Evolutionary conservation across 2,329 filamentous ascomycete genomes (phyloP).

Genomic region (Ceratocystis ficicola): DNA sequence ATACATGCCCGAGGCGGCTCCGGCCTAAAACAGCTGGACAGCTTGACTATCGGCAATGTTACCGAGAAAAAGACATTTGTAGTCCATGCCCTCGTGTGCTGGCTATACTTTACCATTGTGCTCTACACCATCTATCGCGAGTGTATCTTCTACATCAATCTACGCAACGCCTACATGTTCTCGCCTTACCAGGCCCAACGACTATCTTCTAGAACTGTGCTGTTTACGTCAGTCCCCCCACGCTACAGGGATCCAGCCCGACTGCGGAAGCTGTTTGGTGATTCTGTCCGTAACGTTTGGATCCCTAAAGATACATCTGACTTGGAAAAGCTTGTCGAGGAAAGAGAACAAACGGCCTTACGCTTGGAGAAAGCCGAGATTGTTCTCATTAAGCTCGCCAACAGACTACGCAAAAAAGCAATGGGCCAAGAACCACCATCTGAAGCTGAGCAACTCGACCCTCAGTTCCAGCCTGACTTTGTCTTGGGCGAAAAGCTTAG

Average conservation of each 20-base stretch:
- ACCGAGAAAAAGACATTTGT: constrained; percentile 56
- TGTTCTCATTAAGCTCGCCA: constrained; percentile 62
- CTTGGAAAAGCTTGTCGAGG: constrained; percentile 63
- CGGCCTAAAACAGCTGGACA: constrained; percentile 48
- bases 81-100: constrained; percentile 69
- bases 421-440: constrained; percentile 13
- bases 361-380: constrained; percentile 77
- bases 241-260: constrained; percentile 63
- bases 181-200: constrained; percentile 71
- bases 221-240: constrained; percentile 78
- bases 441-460: constrained; percentile 7
- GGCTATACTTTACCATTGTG: constrained; percentile 76
- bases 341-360: constrained; percentile 61
- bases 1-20: constrained; percentile 72
- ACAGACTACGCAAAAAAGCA: constrained; percentile 46
- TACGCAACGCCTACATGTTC: constrained; percentile 87
- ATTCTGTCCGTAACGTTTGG: constrained; percentile 73
- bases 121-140: constrained; percentile 84
- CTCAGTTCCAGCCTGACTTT: constrained; percentile 14
- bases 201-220: constrained; percentile 78
- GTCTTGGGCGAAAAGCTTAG: constrained; percentile 13
- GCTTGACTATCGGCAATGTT: constrained; percentile 37
- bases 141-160: constrained; percentile 82
- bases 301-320: constrained; percentile 60
- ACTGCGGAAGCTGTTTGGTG: constrained; percentile 64